Base-by-base conservation (phyloP, 352 stramenopile species). In the Pythium rishiriense region DNA sequence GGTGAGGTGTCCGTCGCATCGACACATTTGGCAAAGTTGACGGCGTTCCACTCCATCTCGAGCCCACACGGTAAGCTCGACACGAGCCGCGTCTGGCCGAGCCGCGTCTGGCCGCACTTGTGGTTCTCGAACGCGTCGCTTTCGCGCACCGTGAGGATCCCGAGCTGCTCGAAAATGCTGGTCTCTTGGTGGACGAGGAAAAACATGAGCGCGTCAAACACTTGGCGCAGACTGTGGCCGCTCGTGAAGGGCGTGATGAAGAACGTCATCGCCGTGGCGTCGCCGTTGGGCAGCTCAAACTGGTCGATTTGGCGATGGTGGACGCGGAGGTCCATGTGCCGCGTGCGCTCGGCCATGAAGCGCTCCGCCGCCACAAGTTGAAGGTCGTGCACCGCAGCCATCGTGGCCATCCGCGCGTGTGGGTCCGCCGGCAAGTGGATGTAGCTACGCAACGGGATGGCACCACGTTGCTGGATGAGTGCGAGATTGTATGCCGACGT, bases 11-110 rank as follows among this genome's bases (percentile, higher is more conserved):
- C 48, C 70, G 51, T 35, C 2, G 31, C 31, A 2, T 58, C 58
- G 9, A 70, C 50, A 35, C 72, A 83, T 8, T 76, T 57, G 4
- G 72, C 61, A 42, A 79, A 83, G 11, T 64, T 70, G 26, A 76
- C 68, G n/a, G 56, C 70, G 53, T 83, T 83, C 42, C 75, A 72
- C 69, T 88, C 79, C 45, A 85, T 70, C 11, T 58, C 56, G 22
- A 78, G 43, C 0, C 66, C 57, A 0, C 25, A 14, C 26, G 28
- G 11, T 25, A 42, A 28, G 4, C 46, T 43, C 22, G 31, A 31
- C 8, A 65, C 15, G 33, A 58, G 33, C 8, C 58, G 46, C 8
- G 10, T 42, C n/a, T 65, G 58, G 17, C 22, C 14, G 25, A 58
- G 37, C 19, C 11, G 39, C 8, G 10, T 42, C n/a, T 65, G 58